phyloP scores from a whole-genome alignment of 805 yeast species.

The Saccharomycopsis sp. region DNA sequence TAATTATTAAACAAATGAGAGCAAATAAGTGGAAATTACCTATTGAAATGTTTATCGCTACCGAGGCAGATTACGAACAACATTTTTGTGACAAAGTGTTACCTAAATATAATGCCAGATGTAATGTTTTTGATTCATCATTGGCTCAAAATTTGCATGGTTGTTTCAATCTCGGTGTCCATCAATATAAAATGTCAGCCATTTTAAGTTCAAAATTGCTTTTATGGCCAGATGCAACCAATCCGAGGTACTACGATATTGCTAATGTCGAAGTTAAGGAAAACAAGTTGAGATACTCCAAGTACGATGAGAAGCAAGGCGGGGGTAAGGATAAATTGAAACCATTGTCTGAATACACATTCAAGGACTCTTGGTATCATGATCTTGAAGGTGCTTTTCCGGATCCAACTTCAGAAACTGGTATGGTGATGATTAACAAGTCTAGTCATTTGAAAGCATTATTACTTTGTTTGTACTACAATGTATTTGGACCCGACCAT shows the following conservation, averaged over 20 bases:
- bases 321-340: slow-evolving; percentile 23
- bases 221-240: slow-evolving; percentile 59
- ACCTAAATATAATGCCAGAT: slow-evolving; percentile 54
- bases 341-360: slow-evolving; percentile 23
- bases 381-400: slow-evolving; percentile 58
- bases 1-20: slow-evolving; percentile 58
- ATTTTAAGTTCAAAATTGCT: slow-evolving; percentile 67
- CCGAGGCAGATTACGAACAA: slow-evolving; percentile 57
- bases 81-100: slow-evolving; percentile 58
- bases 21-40: slow-evolving; percentile 62
- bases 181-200: slow-evolving; percentile 65
- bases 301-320: slow-evolving; percentile 32
- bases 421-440: slow-evolving; percentile 57
- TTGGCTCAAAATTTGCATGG: slow-evolving; percentile 42
- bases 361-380: slow-evolving; percentile 40
- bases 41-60: slow-evolving; percentile 74
- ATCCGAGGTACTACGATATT: slow-evolving; percentile 50
- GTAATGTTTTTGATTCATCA: slow-evolving; percentile 58
- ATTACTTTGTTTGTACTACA: slow-evolving; percentile 54
- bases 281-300: slow-evolving; percentile 31
- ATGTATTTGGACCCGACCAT: slow-evolving; percentile 54
- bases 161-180: slow-evolving; percentile 49
- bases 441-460: slow-evolving; percentile 49
- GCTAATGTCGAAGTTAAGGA: slow-evolving; percentile 35
- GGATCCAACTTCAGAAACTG: slow-evolving; percentile 61